Percentiles rank a stretch among this genome's conserved stretches.
Evolutionary conservation across 2,329 filamentous ascomycete genomes (phyloP).

Genomic region (Colletotrichum endophyticum): DNA sequence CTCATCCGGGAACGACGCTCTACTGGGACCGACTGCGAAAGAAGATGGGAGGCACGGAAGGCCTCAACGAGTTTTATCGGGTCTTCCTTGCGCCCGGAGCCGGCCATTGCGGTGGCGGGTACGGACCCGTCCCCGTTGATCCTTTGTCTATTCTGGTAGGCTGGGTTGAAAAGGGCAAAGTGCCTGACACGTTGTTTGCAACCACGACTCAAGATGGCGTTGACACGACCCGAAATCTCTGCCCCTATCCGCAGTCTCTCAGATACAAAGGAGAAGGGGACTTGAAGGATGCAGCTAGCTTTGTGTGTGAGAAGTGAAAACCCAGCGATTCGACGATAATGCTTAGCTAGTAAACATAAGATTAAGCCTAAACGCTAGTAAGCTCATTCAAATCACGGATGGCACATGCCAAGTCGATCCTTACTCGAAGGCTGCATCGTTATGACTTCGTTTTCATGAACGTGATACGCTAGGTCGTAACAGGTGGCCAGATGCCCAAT

Average conservation of each 20-base stretch:
- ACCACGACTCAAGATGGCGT: background rate
- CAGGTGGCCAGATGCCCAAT: background rate
- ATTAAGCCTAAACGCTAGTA: background rate
- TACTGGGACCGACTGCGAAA: slow-evolving; percentile 25
- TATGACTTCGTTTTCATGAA: background rate
- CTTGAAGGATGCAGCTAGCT: background rate
- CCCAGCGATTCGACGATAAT: background rate
- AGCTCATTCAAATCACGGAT: background rate
- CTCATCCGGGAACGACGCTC: slow-evolving; percentile 31
- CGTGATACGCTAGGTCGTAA: background rate
- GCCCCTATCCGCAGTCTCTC: background rate
- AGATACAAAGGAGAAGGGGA: background rate
- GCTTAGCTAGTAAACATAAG: background rate
- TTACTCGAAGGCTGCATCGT: background rate
- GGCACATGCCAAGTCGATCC: background rate
- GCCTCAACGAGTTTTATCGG: slow-evolving; percentile 46
- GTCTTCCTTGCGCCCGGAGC: slow-evolving; percentile 57
- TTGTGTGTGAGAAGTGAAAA: background rate
- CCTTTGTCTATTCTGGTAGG: background rate
- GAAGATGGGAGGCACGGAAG: background rate
- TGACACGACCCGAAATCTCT: background rate
- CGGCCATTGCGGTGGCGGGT: slow-evolving; percentile 45
- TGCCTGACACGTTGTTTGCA: background rate
- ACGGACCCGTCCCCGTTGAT: background rate
- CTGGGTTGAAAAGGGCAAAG: background rate